Conservation (phyloP, 2,329 filamentous ascomycete species). For the Dothideomycetidae sp. region DNA sequence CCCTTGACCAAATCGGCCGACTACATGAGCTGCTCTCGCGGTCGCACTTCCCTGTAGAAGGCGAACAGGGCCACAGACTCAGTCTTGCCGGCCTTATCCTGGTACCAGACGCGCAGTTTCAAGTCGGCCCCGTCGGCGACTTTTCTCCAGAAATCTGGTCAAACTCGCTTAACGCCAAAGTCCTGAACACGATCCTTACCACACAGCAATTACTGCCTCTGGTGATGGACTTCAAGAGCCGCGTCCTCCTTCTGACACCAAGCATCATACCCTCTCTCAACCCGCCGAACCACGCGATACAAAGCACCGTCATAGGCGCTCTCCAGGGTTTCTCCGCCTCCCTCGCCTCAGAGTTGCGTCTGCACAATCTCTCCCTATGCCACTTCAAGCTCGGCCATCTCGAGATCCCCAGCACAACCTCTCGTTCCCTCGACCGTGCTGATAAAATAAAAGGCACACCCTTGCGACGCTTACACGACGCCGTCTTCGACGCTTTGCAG, state of each 20-base stretch:
- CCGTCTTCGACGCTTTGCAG: constrained; percentile 80
- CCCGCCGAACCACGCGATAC: constrained; percentile 69
- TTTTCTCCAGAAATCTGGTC: constrained; percentile 73
- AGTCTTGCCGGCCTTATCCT: constrained; percentile 67
- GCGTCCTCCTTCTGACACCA: constrained; percentile 64
- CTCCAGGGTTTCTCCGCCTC: constrained; percentile 76
- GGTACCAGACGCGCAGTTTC: constrained; percentile 55
- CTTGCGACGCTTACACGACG: constrained; percentile 65
- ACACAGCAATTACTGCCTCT: constrained; percentile 66
- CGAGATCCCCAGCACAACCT: constrained; percentile 52
- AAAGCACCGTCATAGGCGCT: constrained; percentile 72
- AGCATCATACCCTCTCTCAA: constrained; percentile 67
- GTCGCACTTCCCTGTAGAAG: constrained; percentile 61
- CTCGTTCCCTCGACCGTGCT: constrained; percentile 30
- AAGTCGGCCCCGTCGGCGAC: constrained; percentile 70
- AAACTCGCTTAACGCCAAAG: constrained; percentile 81
- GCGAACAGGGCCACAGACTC: constrained; percentile 61
- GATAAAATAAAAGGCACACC: constrained; percentile 38
- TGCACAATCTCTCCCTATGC: constrained; percentile 62
- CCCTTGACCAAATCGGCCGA: constrained; percentile 53
- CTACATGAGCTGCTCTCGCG: constrained; percentile 59
- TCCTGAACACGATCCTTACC: constrained; percentile 77
- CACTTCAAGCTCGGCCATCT: constrained; percentile 87
- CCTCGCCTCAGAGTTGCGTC: constrained; percentile 62
- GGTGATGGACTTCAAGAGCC: constrained; percentile 40